Percentiles rank a stretch among this genome's conserved stretches.
Evolutionary conservation across 495 filamentous ascomycete genomes (phyloP).

Genomic region (Hypoxylon intermedium): DNA sequence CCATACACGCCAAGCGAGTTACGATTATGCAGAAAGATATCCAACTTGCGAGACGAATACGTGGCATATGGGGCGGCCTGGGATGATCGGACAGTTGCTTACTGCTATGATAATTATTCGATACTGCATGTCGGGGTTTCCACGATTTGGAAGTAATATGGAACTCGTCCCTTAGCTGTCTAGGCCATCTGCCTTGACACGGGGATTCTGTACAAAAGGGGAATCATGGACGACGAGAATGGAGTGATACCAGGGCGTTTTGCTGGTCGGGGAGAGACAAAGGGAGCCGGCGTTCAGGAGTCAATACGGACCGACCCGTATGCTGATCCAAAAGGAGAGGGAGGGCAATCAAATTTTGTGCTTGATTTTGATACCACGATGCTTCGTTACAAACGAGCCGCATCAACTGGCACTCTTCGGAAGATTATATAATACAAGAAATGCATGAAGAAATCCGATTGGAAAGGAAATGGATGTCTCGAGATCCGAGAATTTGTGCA

Average conservation of each 20-base stretch:
- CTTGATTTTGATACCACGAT: conserved; percentile 25
- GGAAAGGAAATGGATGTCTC: too few relatives aligned
- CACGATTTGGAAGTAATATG: neutral
- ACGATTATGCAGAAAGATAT: conserved; percentile 99
- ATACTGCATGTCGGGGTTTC: neutral
- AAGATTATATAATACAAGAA: conserved; percentile 16
- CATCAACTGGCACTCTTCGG: neutral
- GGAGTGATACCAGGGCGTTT: conserved; percentile 23
- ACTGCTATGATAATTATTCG: neutral
- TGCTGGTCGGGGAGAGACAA: conserved; percentile 12
- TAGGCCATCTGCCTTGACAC: neutral
- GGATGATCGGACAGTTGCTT: conserved; percentile 33
- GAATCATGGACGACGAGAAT: neutral
- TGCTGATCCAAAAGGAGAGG: neutral
- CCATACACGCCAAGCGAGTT: conserved; percentile 93
- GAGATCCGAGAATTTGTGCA: neutral
- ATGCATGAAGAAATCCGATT: neutral
- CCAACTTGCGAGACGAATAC: conserved; percentile 84
- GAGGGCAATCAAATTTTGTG: conserved; percentile 3
- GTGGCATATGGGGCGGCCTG: conserved; percentile 64
- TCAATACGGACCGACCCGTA: neutral
- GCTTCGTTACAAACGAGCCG: conserved; percentile 7
- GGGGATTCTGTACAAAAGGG: conserved; percentile 15
- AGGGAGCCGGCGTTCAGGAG: conserved; percentile 29
- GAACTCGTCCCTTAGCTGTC: neutral